Conservation (phyloP, 2,329 filamentous ascomycete species). For the Talaromyces islandicus region DNA sequence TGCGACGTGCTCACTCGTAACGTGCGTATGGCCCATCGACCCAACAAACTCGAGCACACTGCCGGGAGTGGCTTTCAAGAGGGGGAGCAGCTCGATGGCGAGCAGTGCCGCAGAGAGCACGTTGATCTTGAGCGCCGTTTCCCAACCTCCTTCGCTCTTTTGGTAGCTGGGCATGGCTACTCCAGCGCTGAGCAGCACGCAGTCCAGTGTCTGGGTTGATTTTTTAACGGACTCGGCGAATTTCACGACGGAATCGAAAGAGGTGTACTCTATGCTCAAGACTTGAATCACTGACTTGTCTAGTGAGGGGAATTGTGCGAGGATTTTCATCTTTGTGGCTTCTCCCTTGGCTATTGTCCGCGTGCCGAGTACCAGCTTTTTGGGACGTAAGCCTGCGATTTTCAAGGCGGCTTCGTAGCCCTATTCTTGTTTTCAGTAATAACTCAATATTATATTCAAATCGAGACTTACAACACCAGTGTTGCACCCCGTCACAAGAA, state of each 20-base stretch:
- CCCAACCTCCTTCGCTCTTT: conserved; percentile 1
- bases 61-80: neutral
- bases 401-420: conserved; percentile 6
- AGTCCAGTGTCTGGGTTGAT: neutral
- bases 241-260: conserved; percentile 4
- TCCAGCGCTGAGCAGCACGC: conserved; percentile 9
- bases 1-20: conserved; percentile 3
- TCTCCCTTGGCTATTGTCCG: conserved; percentile 7
- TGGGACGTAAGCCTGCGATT: conserved; percentile 4
- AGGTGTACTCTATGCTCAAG: conserved; percentile 2
- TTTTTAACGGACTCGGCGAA: conserved; percentile 7
- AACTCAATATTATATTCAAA: neutral
- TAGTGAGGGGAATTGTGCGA: neutral
- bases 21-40: conserved; percentile 1
- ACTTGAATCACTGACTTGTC: neutral
- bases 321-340: conserved; percentile 1
- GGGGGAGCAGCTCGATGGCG: conserved; percentile 5
- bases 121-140: conserved; percentile 5
- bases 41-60: conserved; percentile 8
- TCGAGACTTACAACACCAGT: conserved; percentile 4
- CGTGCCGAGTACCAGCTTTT: conserved; percentile 9
- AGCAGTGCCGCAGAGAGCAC: conserved; percentile 8
- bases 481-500: conserved; percentile 6
- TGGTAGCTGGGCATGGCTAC: neutral
- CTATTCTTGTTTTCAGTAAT: neutral